Evolutionary conservation across 306 rosid genomes (phyloP), one percentile per base, ranked within the genome.

Genomic region (Lathyrus tuberosus): DNA sequence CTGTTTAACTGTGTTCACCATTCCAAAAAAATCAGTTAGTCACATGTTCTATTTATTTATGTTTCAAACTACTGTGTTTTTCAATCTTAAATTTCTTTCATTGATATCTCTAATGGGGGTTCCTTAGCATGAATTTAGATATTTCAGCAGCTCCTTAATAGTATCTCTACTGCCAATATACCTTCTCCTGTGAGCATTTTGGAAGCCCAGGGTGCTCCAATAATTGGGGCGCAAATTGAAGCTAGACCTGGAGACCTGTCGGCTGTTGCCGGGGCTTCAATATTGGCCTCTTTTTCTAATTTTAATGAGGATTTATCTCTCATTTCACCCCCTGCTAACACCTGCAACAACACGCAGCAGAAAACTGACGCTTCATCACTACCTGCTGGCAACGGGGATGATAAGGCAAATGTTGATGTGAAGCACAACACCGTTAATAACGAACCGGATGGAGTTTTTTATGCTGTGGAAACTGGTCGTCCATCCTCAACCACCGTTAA

Each of bases 251-350:
- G 97, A 67, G 99, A 94, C 70, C 80, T 90, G 61, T 86, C 99
- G 14, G 88, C 96, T 69, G 99, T 91, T 69, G 90, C 91, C 51
- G 97, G 95, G 43, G 92, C 96, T 40, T 88, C 98, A 26, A 90
- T 94, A 76, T 81, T 94, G 73, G 92, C 96, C 16, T 86, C 99
- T n/a, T 75, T 91, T 74, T 84, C 99, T 62, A 81, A 80, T 80
- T 60, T 81, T 69, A 84, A 81, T 48, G 81, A 87, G 78, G 97
- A 86, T 65, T 80, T 86, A 58, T 80, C 95, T 28, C 74, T 79
- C 56, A 82, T 86, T 76, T 79, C 92, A 13, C 86, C 94, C 15
- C 81, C 92, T 65, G 70, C 77, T 57, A 91, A 86, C 83, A 67
- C 88, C 46, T 75, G 83, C 24, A 84, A 81, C 52, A 82, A 85